Evolutionary conservation across 116 monocot genomes (phyloP).

Genomic region (Trichopus zeylanicus): DNA sequence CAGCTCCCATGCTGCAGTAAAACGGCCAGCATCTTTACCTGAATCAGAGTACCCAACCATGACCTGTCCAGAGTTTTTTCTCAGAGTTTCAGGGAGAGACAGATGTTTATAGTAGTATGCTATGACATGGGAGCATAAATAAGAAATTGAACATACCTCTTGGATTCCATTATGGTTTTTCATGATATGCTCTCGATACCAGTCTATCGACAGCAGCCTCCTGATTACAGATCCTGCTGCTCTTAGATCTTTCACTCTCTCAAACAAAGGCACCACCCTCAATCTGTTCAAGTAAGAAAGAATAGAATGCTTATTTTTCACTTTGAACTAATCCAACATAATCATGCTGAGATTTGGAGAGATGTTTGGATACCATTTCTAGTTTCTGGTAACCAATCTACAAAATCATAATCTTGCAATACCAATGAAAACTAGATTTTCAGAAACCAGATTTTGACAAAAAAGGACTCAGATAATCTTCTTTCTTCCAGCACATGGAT

Average conservation of each 20-base stretch:
- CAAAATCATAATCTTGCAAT: too few relatives aligned
- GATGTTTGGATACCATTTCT: too few relatives aligned
- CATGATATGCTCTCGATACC: constrained; percentile 76
- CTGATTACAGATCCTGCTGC: constrained; percentile 78
- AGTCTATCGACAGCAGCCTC: constrained; percentile 80
- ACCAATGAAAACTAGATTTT: too few relatives aligned
- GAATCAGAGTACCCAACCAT: constrained; percentile 98
- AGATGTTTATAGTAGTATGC: too few relatives aligned
- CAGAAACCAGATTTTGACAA: too few relatives aligned
- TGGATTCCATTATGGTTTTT: constrained; percentile 80
- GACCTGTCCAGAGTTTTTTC: constrained; percentile 39
- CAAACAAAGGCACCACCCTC: constrained; percentile 92
- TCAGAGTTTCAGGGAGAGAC: too few relatives aligned
- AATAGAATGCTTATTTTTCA: neutral
- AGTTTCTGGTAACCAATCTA: too few relatives aligned
- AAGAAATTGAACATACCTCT: constrained; percentile 41
- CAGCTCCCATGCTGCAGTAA: constrained; percentile 90
- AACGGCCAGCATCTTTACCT: constrained; percentile 92
- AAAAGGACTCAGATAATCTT: too few relatives aligned
- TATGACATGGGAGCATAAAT: too few relatives aligned
- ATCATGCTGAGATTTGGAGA: too few relatives aligned
- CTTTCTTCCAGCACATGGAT: too few relatives aligned
- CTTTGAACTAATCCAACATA: too few relatives aligned
- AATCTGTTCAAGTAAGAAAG: constrained; percentile 31
- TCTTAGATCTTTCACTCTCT: constrained; percentile 88